Conservation (phyloP, 345 rosid genomes). For the Euclidium syriacum region DNA sequence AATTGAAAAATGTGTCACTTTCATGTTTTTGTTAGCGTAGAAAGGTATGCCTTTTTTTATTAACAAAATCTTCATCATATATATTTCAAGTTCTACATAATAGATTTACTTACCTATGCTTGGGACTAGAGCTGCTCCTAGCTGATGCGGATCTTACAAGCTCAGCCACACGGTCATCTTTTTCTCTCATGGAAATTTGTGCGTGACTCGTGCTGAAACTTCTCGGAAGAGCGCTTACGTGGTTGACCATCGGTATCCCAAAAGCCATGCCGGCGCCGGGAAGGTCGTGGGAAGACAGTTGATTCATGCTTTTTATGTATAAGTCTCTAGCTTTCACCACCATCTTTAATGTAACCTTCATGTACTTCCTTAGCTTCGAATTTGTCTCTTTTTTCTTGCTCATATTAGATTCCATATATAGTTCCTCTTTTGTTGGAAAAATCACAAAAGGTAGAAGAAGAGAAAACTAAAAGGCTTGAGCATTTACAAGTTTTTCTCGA, state of each 20-base stretch:
- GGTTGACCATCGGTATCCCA: slow-evolving; percentile 40
- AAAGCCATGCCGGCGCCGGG: slow-evolving; percentile 17
- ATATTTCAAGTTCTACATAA: no score
- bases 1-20: no score
- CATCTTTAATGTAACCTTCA: slow-evolving; percentile 36
- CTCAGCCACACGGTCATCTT: slow-evolving; percentile 37
- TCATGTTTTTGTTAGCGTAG: no score
- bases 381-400: slow-evolving; percentile 19
- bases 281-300: slow-evolving; percentile 34
- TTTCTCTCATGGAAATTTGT: slow-evolving; percentile 8
- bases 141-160: slow-evolving; percentile 54
- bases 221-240: slow-evolving; percentile 29
- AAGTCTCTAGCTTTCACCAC: slow-evolving; percentile 41
- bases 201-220: slow-evolving; percentile 44
- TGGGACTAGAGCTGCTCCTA: no score
- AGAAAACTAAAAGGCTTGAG: background rate
- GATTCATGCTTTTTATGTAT: slow-evolving; percentile 42
- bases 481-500: background rate
- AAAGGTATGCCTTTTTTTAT: no score
- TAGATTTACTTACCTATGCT: no score
- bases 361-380: slow-evolving; percentile 34
- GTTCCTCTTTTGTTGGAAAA: no score
- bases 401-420: background rate
- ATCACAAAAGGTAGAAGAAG: background rate
- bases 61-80: no score